Conservation (phyloP, 192 early-diverging fungal species). For the Obelidium mucronatum region DNA sequence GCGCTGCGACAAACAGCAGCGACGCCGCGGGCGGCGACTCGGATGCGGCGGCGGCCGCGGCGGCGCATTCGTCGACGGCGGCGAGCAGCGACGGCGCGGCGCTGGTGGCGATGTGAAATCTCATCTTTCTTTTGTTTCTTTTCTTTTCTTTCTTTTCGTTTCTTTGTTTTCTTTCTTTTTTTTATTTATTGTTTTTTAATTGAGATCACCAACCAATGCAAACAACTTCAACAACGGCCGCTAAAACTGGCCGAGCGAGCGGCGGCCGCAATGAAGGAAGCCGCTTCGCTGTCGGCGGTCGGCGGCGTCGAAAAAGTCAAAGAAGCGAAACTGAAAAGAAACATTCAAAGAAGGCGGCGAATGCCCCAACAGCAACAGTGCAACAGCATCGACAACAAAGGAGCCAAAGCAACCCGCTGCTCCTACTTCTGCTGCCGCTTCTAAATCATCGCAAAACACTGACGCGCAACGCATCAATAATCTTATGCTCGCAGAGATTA, state of each 20-base stretch:
- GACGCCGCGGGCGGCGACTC: not conserved
- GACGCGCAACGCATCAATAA: not conserved
- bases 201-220: not conserved
- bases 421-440: not conserved
- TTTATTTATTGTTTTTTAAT: not conserved
- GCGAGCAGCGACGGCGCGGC: too few species aligned
- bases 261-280: conserved; percentile 3
- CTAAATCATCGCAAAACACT: not conserved
- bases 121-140: too few species aligned
- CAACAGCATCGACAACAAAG: too few species aligned
- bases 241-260: not conserved
- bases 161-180: conserved; percentile 20
- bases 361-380: too few species aligned
- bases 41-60: not conserved
- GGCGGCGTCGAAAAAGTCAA: not conserved
- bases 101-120: too few species aligned
- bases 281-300: too few species aligned
- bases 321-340: too few species aligned
- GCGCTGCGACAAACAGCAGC: too few species aligned
- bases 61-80: too few species aligned
- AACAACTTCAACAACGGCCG: not conserved
- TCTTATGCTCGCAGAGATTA: conserved; percentile 65
- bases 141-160: conserved; percentile 4
- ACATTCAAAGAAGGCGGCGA: too few species aligned
- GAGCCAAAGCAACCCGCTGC: too few species aligned